Evolutionary conservation across 225 moss, liverwort and hornwort genomes (phyloP).

Genomic region (Asterella californica): DNA sequence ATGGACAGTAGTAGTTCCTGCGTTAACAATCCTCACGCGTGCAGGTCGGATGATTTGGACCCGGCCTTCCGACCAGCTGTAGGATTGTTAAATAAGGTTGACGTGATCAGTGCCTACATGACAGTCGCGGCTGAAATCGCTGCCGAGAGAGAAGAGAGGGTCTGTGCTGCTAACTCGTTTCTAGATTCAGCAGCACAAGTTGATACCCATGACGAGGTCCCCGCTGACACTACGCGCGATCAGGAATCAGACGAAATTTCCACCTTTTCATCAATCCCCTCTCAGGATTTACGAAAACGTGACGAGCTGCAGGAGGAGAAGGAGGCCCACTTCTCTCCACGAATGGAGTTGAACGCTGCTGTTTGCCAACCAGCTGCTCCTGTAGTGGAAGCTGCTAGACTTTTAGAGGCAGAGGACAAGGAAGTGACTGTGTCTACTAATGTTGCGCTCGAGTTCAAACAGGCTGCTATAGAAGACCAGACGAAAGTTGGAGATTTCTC

Average conservation of each 20-base stretch:
- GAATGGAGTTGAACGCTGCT: background rate
- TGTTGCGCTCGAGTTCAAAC: background rate
- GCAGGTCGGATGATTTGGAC: conserved; percentile 6
- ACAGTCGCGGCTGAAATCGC: conserved; percentile 16
- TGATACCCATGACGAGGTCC: background rate
- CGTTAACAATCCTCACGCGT: background rate
- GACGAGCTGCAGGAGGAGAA: background rate
- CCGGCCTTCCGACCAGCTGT: background rate
- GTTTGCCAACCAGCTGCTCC: background rate
- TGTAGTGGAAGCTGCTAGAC: background rate
- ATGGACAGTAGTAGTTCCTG: conserved; percentile 1
- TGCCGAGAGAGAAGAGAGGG: background rate
- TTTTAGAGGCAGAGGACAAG: background rate
- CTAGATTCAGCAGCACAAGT: background rate
- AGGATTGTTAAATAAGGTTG: background rate
- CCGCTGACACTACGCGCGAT: background rate
- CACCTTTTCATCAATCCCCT: background rate
- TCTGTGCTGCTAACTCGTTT: background rate
- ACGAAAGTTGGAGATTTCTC: background rate
- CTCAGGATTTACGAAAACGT: background rate
- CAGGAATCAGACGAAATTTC: background rate
- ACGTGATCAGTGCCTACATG: conserved; percentile 6
- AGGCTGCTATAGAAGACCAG: background rate
- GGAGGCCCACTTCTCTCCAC: background rate
- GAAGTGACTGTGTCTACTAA: background rate